Conservation (phyloP, 371 early-diverging fungal genomes). For the Rhizopus sp. region DNA sequence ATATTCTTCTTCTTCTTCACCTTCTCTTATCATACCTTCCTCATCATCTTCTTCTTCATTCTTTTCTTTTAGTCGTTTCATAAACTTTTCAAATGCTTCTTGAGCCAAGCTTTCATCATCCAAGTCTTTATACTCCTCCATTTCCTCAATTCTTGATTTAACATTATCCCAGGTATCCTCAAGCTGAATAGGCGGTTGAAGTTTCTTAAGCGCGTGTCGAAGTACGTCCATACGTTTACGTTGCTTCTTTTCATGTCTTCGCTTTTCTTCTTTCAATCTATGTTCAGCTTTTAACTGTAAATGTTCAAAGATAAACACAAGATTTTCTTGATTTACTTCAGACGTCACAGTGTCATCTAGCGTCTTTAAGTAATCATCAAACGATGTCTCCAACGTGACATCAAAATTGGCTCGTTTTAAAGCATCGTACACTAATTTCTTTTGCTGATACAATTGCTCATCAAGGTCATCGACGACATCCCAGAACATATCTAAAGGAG, state of each 20-base stretch:
- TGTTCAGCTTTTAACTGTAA: constrained; percentile 59
- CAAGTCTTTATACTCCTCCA: constrained; percentile 64
- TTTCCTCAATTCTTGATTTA: constrained; percentile 51
- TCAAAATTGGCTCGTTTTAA: constrained; percentile 54
- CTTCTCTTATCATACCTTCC: constrained; percentile 38
- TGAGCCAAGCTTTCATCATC: constrained; percentile 66
- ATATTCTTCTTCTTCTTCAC: constrained; percentile 32
- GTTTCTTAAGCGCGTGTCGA: constrained; percentile 63
- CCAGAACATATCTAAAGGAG: constrained; percentile 91
- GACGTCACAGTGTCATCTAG: constrained; percentile 11
- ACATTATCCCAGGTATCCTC: constrained; percentile 75
- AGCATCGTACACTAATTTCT: constrained; percentile 65
- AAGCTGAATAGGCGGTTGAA: constrained; percentile 60
- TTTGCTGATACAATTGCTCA: constrained; percentile 70
- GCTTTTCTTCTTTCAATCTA: constrained; percentile 71
- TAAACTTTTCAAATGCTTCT: constrained; percentile 75
- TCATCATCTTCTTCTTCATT: constrained; percentile 39
- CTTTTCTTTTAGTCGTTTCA: constrained; percentile 53
- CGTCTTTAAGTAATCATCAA: constrained; percentile 38
- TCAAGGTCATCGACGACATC: constrained; percentile 83
- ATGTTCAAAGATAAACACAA: constrained; percentile 32
- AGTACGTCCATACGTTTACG: constrained; percentile 77
- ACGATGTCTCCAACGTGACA: constrained; percentile 54
- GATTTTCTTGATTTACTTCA: constrained; percentile 22
- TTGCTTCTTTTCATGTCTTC: constrained; percentile 68